phyloP scores from a whole-genome alignment of 306 rosid species.

The Cicer chorassanicum region DNA sequence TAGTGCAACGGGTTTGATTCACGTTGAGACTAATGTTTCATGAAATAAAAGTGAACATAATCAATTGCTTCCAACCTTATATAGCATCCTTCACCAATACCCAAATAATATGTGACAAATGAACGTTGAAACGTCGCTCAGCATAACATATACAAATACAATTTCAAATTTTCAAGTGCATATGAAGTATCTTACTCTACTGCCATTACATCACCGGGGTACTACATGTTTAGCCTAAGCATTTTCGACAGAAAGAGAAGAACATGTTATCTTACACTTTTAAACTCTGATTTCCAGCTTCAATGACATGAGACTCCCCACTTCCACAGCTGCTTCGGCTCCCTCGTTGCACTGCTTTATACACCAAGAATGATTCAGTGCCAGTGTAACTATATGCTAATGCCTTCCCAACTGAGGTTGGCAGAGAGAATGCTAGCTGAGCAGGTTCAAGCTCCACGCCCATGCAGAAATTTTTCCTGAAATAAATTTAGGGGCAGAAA shows the following conservation, averaged over 20 bases:
- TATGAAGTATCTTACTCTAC: conserved; percentile 43
- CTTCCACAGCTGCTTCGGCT: conserved; percentile 19
- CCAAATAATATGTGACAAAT: conserved; percentile 8
- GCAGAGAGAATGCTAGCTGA: conserved; percentile 80
- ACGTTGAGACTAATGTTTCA: neutral
- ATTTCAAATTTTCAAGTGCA: conserved; percentile 1
- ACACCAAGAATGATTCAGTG: conserved; percentile 65
- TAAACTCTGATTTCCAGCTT: conserved; percentile 66
- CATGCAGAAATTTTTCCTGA: conserved; percentile 66
- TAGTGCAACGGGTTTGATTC: neutral
- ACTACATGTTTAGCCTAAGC: conserved; percentile 40
- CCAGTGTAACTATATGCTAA: conserved; percentile 70
- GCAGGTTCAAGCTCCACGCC: conserved; percentile 59
- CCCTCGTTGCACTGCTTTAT: conserved; percentile 43
- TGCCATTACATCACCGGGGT: conserved; percentile 36
- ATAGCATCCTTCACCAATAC: no score
- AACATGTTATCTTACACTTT: conserved; percentile 45
- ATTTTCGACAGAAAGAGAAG: conserved; percentile 43
- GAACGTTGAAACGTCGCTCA: neutral
- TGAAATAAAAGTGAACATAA: neutral
- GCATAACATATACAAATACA: neutral
- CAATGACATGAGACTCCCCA: conserved; percentile 70
- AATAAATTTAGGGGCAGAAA: conserved; percentile 28
- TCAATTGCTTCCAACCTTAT: neutral
- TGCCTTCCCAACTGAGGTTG: conserved; percentile 73